Conservation (phyloP, 176 grass and related monocot genomes). For the Paspalum vaginatum region DNA sequence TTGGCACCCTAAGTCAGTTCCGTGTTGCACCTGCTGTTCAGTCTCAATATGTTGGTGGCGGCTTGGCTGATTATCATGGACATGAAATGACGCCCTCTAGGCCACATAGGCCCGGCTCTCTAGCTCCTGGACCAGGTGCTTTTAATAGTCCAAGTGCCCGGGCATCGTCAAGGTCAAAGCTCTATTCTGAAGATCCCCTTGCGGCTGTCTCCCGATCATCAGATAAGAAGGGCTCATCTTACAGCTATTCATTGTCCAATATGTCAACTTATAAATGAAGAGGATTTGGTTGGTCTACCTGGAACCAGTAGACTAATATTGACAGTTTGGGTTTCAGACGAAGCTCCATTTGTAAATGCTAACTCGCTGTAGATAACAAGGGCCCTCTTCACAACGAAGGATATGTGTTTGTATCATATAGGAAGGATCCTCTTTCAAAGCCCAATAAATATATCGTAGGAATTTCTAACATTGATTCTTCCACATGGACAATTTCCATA, state of each 20-base stretch:
- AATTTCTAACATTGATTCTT: not conserved
- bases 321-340: not conserved
- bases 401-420: not conserved
- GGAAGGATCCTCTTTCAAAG: not conserved
- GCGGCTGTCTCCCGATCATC: conserved; percentile 30
- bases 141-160: conserved; percentile 27
- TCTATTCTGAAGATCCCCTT: conserved; percentile 51
- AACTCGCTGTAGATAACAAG: conserved; percentile 14
- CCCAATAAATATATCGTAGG: not conserved
- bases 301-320: not conserved
- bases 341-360: conserved; percentile 20
- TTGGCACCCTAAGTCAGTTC: conserved; percentile 32
- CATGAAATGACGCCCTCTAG: not conserved
- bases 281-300: not conserved
- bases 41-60: conserved; percentile 11
- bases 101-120: not conserved
- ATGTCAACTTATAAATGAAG: conserved; percentile 54
- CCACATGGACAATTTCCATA: not conserved
- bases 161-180: conserved; percentile 32
- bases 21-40: not conserved
- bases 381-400: not conserved
- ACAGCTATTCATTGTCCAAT: conserved; percentile 57
- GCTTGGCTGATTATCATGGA: conserved; percentile 35
- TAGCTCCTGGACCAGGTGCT: conserved; percentile 31
- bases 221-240: conserved; percentile 56